These are phyloP conservation scores for Phytopythium chamaehyphon DNA, from an alignment of 352 stramenopile species.

Conservation along the genomic window DNA sequence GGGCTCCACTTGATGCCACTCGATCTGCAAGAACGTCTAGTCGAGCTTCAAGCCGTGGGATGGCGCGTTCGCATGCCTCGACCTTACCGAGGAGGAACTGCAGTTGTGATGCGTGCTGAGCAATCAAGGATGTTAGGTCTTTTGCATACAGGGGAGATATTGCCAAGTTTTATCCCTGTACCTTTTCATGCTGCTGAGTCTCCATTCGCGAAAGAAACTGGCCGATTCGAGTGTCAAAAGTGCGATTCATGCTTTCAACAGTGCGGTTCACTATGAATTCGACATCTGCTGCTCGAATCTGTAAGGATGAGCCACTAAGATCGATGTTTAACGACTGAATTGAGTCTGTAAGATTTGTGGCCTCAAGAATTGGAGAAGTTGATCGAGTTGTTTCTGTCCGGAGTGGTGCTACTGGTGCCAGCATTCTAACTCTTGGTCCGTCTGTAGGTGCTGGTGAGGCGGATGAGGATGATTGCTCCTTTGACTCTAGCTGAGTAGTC, in stretches of 20 bases:
- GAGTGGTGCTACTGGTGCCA: not conserved
- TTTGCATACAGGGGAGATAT: too few species aligned
- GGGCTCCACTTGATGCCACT: conserved; percentile 34
- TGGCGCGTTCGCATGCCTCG: conserved; percentile 51
- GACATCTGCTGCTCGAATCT: conserved; percentile 40
- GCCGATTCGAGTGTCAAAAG: conserved; percentile 53
- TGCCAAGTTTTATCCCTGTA: conserved; percentile 9
- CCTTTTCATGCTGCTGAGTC: conserved; percentile 55
- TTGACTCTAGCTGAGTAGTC: too few species aligned
- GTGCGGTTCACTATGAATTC: conserved; percentile 65
- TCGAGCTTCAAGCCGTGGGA: conserved; percentile 53
- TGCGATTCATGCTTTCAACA: conserved; percentile 63
- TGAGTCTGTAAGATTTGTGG: not conserved
- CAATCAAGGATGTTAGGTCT: not conserved
- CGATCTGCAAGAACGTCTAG: conserved; percentile 58
- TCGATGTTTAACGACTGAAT: not conserved
- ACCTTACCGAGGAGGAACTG: conserved; percentile 56
- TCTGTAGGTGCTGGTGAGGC: not conserved
- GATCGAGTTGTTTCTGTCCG: not conserved
- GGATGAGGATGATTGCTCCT: not conserved
- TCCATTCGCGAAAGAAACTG: conserved; percentile 57
- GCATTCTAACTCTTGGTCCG: not conserved
- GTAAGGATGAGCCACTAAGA: not conserved
- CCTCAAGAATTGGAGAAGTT: too few species aligned
- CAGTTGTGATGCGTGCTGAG: conserved; percentile 40